Conservation (phyloP, 2,329 filamentous ascomycete genomes). For the Lachnellula subtilissima region DNA sequence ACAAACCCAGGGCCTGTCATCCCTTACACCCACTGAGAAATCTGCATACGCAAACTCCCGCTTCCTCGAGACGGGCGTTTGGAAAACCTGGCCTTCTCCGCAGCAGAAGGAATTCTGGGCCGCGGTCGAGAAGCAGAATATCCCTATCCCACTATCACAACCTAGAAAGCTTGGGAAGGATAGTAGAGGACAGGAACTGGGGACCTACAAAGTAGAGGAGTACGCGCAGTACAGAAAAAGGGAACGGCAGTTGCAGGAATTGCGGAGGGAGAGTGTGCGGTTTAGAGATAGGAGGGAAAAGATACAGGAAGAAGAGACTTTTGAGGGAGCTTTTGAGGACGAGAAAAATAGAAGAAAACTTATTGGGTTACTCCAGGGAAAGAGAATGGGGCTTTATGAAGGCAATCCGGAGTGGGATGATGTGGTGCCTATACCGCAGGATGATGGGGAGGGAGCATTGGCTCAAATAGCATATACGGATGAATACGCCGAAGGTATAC, state of each 20-base stretch:
- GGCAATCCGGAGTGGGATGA: constrained; percentile 75
- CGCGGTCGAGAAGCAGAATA: constrained; percentile 20
- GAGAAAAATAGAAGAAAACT: constrained; percentile 26
- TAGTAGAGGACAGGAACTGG: constrained; percentile 18
- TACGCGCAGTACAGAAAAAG: constrained; percentile 18
- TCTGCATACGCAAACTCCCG: constrained; percentile 18
- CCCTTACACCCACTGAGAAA: constrained; percentile 23
- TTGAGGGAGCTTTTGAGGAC: constrained; percentile 20
- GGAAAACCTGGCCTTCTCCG: constrained; percentile 18
- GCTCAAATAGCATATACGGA: constrained; percentile 90
- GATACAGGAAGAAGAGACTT: neutral
- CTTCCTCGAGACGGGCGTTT: constrained; percentile 24
- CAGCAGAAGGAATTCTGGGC: constrained; percentile 29
- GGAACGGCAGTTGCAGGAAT: constrained; percentile 15
- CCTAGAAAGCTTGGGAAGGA: constrained; percentile 24
- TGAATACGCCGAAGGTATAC: constrained; percentile 74
- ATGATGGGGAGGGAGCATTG: constrained; percentile 78
- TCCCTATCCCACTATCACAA: constrained; percentile 24
- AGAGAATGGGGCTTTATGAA: constrained; percentile 29
- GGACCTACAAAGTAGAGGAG: constrained; percentile 20
- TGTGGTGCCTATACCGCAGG: constrained; percentile 73
- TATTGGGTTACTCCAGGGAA: constrained; percentile 23
- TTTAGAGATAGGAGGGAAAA: constrained; percentile 16
- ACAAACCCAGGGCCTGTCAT: constrained; percentile 18
- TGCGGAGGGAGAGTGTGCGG: constrained; percentile 19